phyloP scores from a whole-genome alignment of 1,284 basidiomycete species.

The Cryptococcus depauperatus region DNA sequence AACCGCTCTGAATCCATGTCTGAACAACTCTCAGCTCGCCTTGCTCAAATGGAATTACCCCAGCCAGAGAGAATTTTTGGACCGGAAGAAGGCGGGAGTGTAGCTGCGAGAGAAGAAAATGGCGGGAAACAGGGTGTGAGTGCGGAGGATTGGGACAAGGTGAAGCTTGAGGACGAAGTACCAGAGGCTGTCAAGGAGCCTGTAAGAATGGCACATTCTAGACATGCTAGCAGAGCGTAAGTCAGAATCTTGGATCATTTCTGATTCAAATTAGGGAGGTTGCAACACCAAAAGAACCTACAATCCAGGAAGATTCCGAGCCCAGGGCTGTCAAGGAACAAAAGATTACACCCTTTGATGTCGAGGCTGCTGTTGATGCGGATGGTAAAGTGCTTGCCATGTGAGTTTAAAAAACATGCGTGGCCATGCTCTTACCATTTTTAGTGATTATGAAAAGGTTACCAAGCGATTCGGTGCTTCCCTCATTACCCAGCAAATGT shows the following conservation, averaged over 20 bases:
- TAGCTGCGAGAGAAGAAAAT: slow-evolving; percentile 11
- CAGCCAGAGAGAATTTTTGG: slow-evolving; percentile 46
- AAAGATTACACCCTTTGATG: slow-evolving; percentile 95
- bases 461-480: slow-evolving; percentile 90
- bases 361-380: slow-evolving; percentile 78
- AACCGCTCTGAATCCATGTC: slow-evolving; percentile 39
- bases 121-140: slow-evolving; percentile 28
- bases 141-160: slow-evolving; percentile 43
- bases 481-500: slow-evolving; percentile 63
- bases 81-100: slow-evolving; percentile 29
- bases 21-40: slow-evolving; percentile 38
- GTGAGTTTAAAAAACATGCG: slow-evolving; percentile 21
- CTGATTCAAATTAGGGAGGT: slow-evolving; percentile 7
- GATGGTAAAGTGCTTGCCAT: slow-evolving; percentile 87
- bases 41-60: slow-evolving; percentile 43
- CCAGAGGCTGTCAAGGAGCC: slow-evolving; percentile 44
- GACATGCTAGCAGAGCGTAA: slow-evolving; percentile 34
- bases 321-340: slow-evolving; percentile 52
- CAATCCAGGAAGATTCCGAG: slow-evolving; percentile 16
- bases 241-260: slow-evolving; percentile 8
- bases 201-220: slow-evolving; percentile 30
- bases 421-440: background rate
- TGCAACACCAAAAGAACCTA: slow-evolving; percentile 11
- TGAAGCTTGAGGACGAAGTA: slow-evolving; percentile 41
- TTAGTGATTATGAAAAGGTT: slow-evolving; percentile 87